phyloP scores from a whole-genome alignment of 2,329 filamentous ascomycete genomes.

The Nannizziopsis barbatae region DNA sequence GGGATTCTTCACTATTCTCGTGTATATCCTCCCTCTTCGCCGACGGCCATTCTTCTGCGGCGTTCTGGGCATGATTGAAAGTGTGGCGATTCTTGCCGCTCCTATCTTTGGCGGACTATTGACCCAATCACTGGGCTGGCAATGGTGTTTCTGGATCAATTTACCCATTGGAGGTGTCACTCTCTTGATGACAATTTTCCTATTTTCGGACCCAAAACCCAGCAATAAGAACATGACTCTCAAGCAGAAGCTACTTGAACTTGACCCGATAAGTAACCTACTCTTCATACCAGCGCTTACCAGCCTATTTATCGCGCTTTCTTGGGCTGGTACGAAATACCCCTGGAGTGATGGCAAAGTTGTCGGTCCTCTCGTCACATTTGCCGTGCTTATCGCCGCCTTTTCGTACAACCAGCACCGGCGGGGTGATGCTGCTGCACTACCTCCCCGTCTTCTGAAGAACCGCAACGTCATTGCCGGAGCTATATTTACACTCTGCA shows the following conservation, averaged over 20 bases:
- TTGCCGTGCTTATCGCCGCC: constrained; percentile 22
- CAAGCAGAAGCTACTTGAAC: constrained; percentile 20
- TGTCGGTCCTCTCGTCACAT: constrained; percentile 26
- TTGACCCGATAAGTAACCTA: constrained; percentile 26
- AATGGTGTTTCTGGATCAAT: constrained; percentile 31
- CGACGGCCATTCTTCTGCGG: constrained; percentile 22
- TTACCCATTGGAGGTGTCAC: constrained; percentile 23
- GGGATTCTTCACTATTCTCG: constrained; percentile 1
- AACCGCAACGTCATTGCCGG: constrained; percentile 20
- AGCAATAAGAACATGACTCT: constrained; percentile 12
- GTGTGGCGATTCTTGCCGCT: background rate
- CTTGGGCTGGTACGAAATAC: constrained; percentile 30
- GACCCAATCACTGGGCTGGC: constrained; percentile 26
- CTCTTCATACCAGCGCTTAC: constrained; percentile 26
- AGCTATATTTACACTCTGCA: constrained; percentile 18
- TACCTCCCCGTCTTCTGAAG: constrained; percentile 27
- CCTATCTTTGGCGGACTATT: constrained; percentile 25
- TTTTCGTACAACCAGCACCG: constrained; percentile 25
- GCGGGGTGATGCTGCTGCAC: constrained; percentile 23
- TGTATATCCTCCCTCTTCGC: constrained; percentile 16
- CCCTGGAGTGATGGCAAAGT: constrained; percentile 25
- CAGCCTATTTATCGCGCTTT: constrained; percentile 22
- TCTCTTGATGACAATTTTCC: constrained; percentile 14
- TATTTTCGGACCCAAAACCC: constrained; percentile 14
- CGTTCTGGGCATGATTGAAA: constrained; percentile 20